phyloP scores from a whole-genome alignment of 2,329 filamentous ascomycete genomes.

The Golovinomyces cichoracearum region DNA sequence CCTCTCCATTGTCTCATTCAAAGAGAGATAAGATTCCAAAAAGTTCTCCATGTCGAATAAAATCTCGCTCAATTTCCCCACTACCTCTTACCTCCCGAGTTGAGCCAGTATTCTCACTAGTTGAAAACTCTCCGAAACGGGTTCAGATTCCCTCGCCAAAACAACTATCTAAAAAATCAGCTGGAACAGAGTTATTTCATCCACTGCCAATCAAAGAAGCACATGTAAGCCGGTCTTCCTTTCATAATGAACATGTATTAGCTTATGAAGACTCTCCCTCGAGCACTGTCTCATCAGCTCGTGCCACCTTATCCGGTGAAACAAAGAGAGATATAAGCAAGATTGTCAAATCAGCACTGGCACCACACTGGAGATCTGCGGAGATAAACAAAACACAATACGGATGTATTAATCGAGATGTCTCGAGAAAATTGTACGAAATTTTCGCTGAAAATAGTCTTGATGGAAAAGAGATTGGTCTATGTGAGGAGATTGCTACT shows the following conservation, averaged over 20 bases:
- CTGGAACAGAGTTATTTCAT: background rate
- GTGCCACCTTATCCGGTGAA: constrained; percentile 42
- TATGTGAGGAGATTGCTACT: constrained; percentile 51
- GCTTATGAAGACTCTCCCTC: background rate
- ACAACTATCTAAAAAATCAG: background rate
- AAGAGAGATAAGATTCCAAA: constrained; percentile 41
- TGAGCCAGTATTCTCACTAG: constrained; percentile 46
- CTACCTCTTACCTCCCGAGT: constrained; percentile 43
- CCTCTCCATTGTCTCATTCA: constrained; percentile 34
- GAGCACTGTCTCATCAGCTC: constrained; percentile 23
- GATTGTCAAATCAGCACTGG: constrained; percentile 61
- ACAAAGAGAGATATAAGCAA: constrained; percentile 73
- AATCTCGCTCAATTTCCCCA: constrained; percentile 37
- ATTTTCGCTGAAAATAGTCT: constrained; percentile 19
- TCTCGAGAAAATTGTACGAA: constrained; percentile 72
- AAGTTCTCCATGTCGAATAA: constrained; percentile 41
- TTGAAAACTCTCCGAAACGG: constrained; percentile 43
- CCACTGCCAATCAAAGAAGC: background rate
- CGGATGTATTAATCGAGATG: constrained; percentile 67
- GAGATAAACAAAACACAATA: constrained; percentile 73
- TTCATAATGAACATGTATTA: background rate
- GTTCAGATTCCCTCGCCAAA: constrained; percentile 13
- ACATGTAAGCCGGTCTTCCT: too few species aligned
- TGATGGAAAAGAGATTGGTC: constrained; percentile 36
- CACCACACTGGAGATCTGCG: constrained; percentile 50